A percentile compares a stretch with the other conserved stretches of the same genome.
These are phyloP conservation scores for Emergomyces pasteurianus DNA, from an alignment of 2,329 filamentous ascomycete species.

Conservation along the genomic window DNA sequence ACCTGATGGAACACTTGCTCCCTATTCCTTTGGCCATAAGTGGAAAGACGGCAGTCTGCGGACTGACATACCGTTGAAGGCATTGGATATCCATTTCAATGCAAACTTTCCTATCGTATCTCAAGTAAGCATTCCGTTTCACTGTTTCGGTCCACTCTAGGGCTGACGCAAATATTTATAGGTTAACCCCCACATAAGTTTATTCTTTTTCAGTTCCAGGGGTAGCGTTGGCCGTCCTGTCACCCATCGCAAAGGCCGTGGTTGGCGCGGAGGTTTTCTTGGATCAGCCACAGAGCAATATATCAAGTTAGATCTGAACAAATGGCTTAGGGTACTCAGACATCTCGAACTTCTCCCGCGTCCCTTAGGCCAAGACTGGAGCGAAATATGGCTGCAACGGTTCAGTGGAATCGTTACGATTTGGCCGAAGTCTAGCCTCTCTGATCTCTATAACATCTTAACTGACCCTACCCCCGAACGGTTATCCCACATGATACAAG, in stretches of 20 bases:
- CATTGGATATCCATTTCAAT: slow-evolving; percentile 92
- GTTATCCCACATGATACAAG: slow-evolving; percentile 77
- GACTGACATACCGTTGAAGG: slow-evolving; percentile 90
- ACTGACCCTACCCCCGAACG: slow-evolving; percentile 66
- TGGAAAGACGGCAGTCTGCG: slow-evolving; percentile 96
- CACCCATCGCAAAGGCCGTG: slow-evolving; percentile 81
- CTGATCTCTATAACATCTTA: slow-evolving; percentile 78
- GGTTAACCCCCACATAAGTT: slow-evolving; percentile 94
- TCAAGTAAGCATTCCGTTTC: slow-evolving; percentile 28
- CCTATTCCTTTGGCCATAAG: slow-evolving; percentile 95
- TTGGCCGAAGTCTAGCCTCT: slow-evolving; percentile 70
- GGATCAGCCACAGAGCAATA: slow-evolving; percentile 89
- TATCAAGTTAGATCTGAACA: slow-evolving; percentile 89
- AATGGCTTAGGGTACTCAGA: slow-evolving; percentile 91
- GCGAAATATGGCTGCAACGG: slow-evolving; percentile 86
- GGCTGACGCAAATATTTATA: slow-evolving; percentile 35
- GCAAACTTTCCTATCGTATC: slow-evolving; percentile 91
- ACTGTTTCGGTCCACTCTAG: not conserved
- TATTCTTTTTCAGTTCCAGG: slow-evolving; percentile 95
- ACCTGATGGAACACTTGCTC: slow-evolving; percentile 60
- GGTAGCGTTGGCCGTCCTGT: slow-evolving; percentile 87
- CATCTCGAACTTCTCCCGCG: slow-evolving; percentile 86
- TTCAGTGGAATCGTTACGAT: slow-evolving; percentile 94
- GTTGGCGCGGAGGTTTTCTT: slow-evolving; percentile 92
- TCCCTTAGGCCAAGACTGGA: slow-evolving; percentile 90